Evolutionary conservation across 2,329 filamentous ascomycete genomes (phyloP).

Genomic region (Pseudocercospora eumusae): DNA sequence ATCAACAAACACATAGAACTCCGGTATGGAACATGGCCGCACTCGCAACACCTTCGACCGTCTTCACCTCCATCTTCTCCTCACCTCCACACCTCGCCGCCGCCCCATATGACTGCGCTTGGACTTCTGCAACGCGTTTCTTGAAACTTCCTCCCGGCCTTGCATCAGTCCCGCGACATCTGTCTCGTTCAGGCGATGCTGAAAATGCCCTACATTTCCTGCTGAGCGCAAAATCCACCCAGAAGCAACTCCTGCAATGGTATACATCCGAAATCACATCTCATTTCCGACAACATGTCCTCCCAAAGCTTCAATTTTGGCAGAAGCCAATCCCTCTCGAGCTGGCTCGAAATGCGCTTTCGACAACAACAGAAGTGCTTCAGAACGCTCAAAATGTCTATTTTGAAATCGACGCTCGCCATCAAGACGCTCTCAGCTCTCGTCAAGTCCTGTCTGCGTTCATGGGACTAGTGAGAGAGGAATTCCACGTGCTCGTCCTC

Average conservation of each 20-base stretch:
- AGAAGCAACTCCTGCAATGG: conserved; percentile 47
- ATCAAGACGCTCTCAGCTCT: not conserved
- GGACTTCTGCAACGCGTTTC: conserved; percentile 51
- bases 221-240: conserved; percentile 15
- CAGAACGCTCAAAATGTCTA: conserved; percentile 43
- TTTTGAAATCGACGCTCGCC: conserved; percentile 26
- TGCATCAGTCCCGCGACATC: not conserved
- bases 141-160: conserved; percentile 29
- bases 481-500: conserved; percentile 32
- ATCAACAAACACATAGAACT: conserved; percentile 5
- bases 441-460: conserved; percentile 8
- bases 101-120: conserved; percentile 45
- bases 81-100: too few species aligned
- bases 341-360: conserved; percentile 39
- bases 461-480: conserved; percentile 17
- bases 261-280: conserved; percentile 47
- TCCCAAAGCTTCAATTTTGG: conserved; percentile 31
- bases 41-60: conserved; percentile 11
- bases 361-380: conserved; percentile 42
- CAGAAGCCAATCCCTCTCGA: conserved; percentile 29
- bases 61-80: conserved; percentile 50
- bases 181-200: conserved; percentile 20
- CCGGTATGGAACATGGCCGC: too few species aligned
- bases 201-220: conserved; percentile 22
- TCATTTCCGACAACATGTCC: conserved; percentile 44